Evolutionary conservation across 352 stramenopile species (phyloP), one percentile per base, ranked within the genome.

Genomic region (Pythium oligandrum): DNA sequence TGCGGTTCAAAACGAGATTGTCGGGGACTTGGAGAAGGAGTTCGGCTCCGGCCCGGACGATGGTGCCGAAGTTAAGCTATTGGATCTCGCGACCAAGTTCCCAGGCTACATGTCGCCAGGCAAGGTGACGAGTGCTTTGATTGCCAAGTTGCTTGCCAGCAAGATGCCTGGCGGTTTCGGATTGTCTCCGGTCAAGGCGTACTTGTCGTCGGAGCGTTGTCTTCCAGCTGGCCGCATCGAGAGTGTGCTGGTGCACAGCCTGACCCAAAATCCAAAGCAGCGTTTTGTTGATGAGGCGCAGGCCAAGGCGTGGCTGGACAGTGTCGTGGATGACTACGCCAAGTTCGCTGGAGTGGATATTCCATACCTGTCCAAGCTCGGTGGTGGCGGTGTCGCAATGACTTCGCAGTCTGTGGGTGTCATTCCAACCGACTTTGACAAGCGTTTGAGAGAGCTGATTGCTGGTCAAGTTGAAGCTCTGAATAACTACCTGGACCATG

Each of bases 1-100:
- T 6, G 82, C 86, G 31, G 64, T 94, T n/a, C 84, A 95, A 55
- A 96, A 95, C 54, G 86, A 96, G 65, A 79, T 96, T 32, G 73
- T 92, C 37, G 84, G 84, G 10, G 86, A 96, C 12, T 38, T 96
- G 37, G 83, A 87, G 65, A 86, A 79, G 58, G 86, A 96, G 65
- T 95, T 96, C 33, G 84, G 83, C 33, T 83, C 73, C 10, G 70
- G 59, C 6, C 69, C 73, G 6, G 86, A 95, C 33, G 83, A 90
- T 44, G 82, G 71, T 6, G 79, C 79, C 34, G 84, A 96, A 37
- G 73, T 83, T 52, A 90, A 89, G 66, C 45, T 96, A 40, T 43
- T 33, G 6, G 80, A 93, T 47, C 57, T 96, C 8, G 81, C 86
- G 7, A 51, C 46, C 40, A 88, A 90, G 58, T 83, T 89, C 62